Conservation (phyloP, 768 basidiomycete genomes). For the Melanogaster broomeanus region DNA sequence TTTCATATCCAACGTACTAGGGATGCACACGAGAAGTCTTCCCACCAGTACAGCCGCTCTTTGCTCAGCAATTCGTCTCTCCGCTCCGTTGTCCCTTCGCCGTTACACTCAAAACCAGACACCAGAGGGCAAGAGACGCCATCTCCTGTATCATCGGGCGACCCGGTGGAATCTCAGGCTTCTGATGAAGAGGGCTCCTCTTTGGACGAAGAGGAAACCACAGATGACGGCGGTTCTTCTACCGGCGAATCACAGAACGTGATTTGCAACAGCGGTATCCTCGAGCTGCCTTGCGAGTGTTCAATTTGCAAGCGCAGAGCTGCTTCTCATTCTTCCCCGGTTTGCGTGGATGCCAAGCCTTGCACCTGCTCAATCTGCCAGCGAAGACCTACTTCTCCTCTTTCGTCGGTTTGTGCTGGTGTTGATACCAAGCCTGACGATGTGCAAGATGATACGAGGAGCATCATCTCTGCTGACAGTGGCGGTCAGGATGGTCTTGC, state of each 20-base stretch:
- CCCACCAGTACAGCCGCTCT: neutral
- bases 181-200: constrained; percentile 2
- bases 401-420: neutral
- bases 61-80: neutral
- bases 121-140: neutral
- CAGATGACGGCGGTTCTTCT: constrained; percentile 1
- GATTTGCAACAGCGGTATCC: neutral
- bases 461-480: neutral
- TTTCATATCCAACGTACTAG: neutral
- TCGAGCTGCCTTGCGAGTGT: constrained; percentile 1
- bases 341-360: neutral
- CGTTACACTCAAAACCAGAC: neutral
- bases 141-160: neutral
- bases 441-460: neutral
- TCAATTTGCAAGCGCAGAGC: neutral
- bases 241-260: neutral
- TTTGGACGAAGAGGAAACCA: constrained; percentile 8
- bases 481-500: neutral
- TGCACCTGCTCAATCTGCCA: constrained; percentile 9
- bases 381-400: neutral
- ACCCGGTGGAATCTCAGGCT: neutral
- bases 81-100: neutral
- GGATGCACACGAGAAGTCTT: constrained; percentile 8
- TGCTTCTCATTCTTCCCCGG: neutral
- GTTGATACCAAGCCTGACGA: neutral